These are phyloP conservation scores for Paecilomyces niveus DNA, from an alignment of 2,329 filamentous ascomycete species.

Conservation along the genomic window DNA sequence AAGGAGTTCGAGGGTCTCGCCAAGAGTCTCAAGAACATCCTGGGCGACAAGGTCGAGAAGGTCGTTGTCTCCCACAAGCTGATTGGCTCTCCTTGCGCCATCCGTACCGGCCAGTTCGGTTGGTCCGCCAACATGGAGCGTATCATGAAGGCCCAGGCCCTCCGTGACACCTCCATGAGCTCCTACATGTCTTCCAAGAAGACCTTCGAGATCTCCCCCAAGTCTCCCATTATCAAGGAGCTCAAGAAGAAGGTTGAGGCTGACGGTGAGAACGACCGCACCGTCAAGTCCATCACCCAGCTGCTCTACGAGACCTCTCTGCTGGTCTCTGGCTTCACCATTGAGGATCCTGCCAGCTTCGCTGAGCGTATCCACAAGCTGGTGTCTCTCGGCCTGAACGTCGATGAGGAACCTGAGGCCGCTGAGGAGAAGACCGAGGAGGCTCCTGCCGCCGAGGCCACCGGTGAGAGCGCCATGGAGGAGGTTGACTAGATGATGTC, in stretches of 20 bases:
- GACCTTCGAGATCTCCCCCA: slow-evolving; percentile 99
- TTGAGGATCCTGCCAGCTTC: slow-evolving; percentile 96
- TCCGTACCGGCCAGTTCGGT: slow-evolving; percentile 98
- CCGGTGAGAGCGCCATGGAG: slow-evolving; percentile 96
- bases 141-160: slow-evolving; percentile 99
- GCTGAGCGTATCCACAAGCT: slow-evolving; percentile 99
- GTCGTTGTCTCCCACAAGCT: slow-evolving; percentile 99
- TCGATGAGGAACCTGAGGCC: slow-evolving; percentile 85
- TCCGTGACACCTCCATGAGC: slow-evolving; percentile 98
- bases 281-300: slow-evolving; percentile 98
- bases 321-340: slow-evolving; percentile 97
- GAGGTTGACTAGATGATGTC: slow-evolving; percentile 78
- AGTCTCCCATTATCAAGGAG: slow-evolving; percentile 96
- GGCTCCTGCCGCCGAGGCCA: slow-evolving; percentile 54
- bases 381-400: slow-evolving; percentile 92
- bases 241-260: slow-evolving; percentile 98
- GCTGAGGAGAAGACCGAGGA: slow-evolving; percentile 51
- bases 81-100: slow-evolving; percentile 86
- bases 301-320: slow-evolving; percentile 98
- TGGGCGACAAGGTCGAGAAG: slow-evolving; percentile 99
- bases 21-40: slow-evolving; percentile 98
- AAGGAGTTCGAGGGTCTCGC: slow-evolving; percentile 94
- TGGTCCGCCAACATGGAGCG: slow-evolving; percentile 99
- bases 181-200: slow-evolving; percentile 99
- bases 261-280: slow-evolving; percentile 97